Percentiles rank a stretch among this genome's conserved stretches.
Evolutionary conservation across 2,329 filamentous ascomycete species (phyloP).

Genomic region (Pseudogymnoascus sp.): DNA sequence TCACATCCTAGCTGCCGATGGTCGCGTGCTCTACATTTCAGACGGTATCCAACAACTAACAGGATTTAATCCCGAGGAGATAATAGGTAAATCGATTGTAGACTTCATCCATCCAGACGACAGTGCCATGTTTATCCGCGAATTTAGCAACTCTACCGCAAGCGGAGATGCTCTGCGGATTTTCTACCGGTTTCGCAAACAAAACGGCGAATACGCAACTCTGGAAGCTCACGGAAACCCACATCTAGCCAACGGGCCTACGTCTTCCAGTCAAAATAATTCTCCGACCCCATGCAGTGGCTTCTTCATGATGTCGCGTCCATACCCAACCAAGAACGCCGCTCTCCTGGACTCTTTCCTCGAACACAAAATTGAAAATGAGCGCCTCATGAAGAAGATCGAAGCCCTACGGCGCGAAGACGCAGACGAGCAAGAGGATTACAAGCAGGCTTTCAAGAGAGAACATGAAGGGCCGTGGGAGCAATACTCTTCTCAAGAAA

Average conservation of each 20-base stretch:
- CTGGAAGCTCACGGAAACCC: conserved; percentile 92
- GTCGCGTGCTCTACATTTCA: conserved; percentile 78
- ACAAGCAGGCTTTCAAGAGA: conserved; percentile 45
- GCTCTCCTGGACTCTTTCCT: conserved; percentile 83
- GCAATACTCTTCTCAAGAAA: conserved; percentile 37
- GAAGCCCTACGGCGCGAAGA: conserved; percentile 80
- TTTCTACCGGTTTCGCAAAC: conserved; percentile 76
- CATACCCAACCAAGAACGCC: conserved; percentile 83
- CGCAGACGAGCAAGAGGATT: conserved; percentile 65
- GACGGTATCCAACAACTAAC: conserved; percentile 67
- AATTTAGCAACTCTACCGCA: conserved; percentile 83
- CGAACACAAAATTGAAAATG: conserved; percentile 95
- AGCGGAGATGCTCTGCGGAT: conserved; percentile 71
- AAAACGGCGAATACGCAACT: conserved; percentile 64
- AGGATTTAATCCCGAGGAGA: conserved; percentile 62
- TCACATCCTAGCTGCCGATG: conserved; percentile 78
- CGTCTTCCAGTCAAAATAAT: conserved; percentile 54
- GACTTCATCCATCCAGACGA: conserved; percentile 85
- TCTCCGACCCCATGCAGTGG: conserved; percentile 69
- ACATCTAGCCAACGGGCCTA: conserved; percentile 66
- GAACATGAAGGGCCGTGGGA: conserved; percentile 50
- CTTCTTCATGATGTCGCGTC: conserved; percentile 87
- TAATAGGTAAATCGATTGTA: conserved; percentile 67
- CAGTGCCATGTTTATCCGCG: conserved; percentile 69
- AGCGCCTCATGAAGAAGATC: conserved; percentile 75